A percentile compares a stretch with the other conserved stretches of the same genome.
Evolutionary conservation across 2,329 filamentous ascomycete species (phyloP).

Genomic region (Penicillium aurantiogriseum): DNA sequence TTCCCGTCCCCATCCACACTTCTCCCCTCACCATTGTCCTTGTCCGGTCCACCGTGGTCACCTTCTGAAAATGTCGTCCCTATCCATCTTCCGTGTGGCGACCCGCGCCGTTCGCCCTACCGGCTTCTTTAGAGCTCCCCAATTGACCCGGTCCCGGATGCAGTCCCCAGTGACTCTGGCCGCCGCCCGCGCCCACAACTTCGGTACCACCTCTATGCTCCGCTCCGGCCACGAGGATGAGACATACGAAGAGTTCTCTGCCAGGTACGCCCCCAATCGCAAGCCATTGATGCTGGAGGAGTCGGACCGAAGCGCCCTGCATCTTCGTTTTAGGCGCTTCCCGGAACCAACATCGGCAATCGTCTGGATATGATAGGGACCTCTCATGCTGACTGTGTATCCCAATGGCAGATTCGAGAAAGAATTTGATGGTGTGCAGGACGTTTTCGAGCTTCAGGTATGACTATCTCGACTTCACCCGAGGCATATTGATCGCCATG

Average conservation of each 20-base stretch:
- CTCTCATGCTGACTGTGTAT: slow-evolving; percentile 35
- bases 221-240: slow-evolving; percentile 77
- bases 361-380: slow-evolving; percentile 16
- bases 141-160: slow-evolving; percentile 58
- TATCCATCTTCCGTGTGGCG: slow-evolving; percentile 68
- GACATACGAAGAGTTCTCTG: slow-evolving; percentile 98
- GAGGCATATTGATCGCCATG: slow-evolving; percentile 19
- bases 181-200: slow-evolving; percentile 64
- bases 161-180: slow-evolving; percentile 55
- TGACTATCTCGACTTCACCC: slow-evolving; percentile 32
- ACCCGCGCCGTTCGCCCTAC: slow-evolving; percentile 61
- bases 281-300: slow-evolving; percentile 26
- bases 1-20: slow-evolving; percentile 21
- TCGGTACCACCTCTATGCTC: slow-evolving; percentile 55
- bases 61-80: slow-evolving; percentile 59
- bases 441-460: slow-evolving; percentile 99
- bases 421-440: slow-evolving; percentile 95
- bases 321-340: slow-evolving; percentile 13
- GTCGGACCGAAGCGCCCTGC: slow-evolving; percentile 10
- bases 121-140: slow-evolving; percentile 63
- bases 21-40: slow-evolving; percentile 24
- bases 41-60: slow-evolving; percentile 21
- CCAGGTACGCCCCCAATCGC: slow-evolving; percentile 65
- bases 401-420: slow-evolving; percentile 82
- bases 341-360: slow-evolving; percentile 12